Conservation (phyloP, 768 basidiomycete genomes). For the Auricularia cornea region DNA sequence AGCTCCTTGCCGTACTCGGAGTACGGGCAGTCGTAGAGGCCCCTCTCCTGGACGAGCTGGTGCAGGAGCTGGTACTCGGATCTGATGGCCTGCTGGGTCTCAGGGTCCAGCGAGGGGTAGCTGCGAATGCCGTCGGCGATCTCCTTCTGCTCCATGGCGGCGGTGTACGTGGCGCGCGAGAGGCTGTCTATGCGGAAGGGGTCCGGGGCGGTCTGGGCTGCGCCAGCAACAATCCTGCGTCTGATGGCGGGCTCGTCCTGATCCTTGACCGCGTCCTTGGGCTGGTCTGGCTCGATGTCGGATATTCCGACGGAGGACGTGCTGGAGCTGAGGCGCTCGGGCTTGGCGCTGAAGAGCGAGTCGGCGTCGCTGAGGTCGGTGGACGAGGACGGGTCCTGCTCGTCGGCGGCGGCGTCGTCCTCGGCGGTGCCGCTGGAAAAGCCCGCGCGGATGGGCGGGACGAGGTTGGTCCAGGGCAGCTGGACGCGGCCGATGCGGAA, state of each 20-base stretch:
- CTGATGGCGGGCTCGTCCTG: neutral
- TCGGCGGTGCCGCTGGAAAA: neutral
- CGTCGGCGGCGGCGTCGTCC: neutral
- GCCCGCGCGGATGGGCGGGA: constrained; percentile 24
- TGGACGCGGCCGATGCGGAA: neutral
- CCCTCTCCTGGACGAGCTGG: constrained; percentile 63
- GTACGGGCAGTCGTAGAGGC: constrained; percentile 78
- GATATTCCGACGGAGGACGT: neutral
- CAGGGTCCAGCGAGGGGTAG: constrained; percentile 43
- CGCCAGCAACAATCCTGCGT: neutral
- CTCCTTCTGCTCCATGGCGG: neutral
- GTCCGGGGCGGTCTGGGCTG: neutral
- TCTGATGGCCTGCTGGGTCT: constrained; percentile 50
- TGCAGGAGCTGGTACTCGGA: constrained; percentile 78
- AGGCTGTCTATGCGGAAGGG: constrained; percentile 7
- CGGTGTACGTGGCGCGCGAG: constrained; percentile 1
- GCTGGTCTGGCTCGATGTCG: neutral
- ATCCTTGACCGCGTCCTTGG: neutral
- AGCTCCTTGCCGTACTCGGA: constrained; percentile 86
- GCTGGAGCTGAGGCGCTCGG: neutral
- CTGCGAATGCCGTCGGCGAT: neutral
- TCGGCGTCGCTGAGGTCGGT: neutral
- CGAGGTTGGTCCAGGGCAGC: constrained; percentile 11
- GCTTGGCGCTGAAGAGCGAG: neutral
- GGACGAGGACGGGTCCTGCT: neutral